These are phyloP conservation scores for Chlamydomonas sphaeroides DNA, from an alignment of 139 green algal genomes.

Conservation along the genomic window DNA sequence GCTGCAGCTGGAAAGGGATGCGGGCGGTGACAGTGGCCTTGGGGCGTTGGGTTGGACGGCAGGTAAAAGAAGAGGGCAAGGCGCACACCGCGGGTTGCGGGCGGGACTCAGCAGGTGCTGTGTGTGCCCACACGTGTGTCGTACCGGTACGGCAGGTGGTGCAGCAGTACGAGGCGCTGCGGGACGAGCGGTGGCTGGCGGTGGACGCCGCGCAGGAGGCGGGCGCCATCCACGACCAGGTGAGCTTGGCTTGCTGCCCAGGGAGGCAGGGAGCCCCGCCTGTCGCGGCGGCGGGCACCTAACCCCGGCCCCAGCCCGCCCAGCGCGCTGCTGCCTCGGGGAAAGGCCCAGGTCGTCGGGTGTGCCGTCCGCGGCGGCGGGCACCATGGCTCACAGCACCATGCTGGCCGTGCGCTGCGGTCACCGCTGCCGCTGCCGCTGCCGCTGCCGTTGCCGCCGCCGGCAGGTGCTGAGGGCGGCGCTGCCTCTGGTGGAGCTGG, in stretches of 20 bases:
- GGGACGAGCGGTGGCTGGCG: slow-evolving; percentile 27
- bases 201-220: slow-evolving; percentile 20
- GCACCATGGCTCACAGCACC: neutral
- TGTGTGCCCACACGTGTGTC: neutral
- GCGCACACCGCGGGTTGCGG: neutral
- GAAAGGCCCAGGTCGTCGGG: neutral
- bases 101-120: neutral
- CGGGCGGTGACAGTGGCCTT: no score
- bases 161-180: slow-evolving; percentile 9
- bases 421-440: neutral
- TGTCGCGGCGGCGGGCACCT: no score
- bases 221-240: slow-evolving; percentile 32
- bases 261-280: neutral
- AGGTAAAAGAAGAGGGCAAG: neutral
- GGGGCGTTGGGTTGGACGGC: no score
- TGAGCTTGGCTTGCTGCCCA: no score
- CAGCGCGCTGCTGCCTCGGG: no score
- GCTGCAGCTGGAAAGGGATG: no score
- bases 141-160: neutral
- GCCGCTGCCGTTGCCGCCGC: neutral
- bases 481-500: neutral
- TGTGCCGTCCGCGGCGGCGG: neutral
- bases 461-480: neutral
- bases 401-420: neutral
- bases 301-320: no score